phyloP scores from a whole-genome alignment of 2,329 filamentous ascomycete genomes.

The Chaetomiaceae sp. region DNA sequence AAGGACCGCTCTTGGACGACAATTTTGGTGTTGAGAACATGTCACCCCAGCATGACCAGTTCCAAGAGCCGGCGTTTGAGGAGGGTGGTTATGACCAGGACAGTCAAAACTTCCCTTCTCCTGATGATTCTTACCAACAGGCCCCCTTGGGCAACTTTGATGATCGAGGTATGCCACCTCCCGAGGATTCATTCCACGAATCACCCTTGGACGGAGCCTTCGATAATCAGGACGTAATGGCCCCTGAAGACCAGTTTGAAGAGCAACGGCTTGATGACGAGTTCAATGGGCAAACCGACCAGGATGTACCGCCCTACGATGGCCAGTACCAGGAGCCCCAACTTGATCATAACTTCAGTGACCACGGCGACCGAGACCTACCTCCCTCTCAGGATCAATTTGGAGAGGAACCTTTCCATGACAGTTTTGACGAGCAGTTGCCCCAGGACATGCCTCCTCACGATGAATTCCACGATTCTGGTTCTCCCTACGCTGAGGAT shows the following conservation, averaged over 20 bases:
- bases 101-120: background rate
- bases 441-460: no score
- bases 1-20: background rate
- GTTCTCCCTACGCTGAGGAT: no score
- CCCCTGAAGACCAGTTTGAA: background rate
- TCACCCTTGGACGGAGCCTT: background rate
- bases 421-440: background rate
- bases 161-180: background rate
- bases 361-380: background rate
- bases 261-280: background rate
- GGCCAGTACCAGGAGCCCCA: background rate
- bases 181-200: background rate
- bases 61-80: background rate
- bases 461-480: no score
- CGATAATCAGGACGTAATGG: background rate
- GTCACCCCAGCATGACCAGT: no score
- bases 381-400: background rate
- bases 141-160: background rate
- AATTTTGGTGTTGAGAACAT: background rate
- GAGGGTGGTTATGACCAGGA: background rate
- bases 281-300: background rate
- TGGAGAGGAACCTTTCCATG: background rate
- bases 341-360: background rate
- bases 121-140: no score
- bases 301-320: background rate